Evolutionary conservation across 2,329 filamentous ascomycete species (phyloP), one percentile per base, ranked within the genome.

Genomic region (Pseudogymnoascus sp.): DNA sequence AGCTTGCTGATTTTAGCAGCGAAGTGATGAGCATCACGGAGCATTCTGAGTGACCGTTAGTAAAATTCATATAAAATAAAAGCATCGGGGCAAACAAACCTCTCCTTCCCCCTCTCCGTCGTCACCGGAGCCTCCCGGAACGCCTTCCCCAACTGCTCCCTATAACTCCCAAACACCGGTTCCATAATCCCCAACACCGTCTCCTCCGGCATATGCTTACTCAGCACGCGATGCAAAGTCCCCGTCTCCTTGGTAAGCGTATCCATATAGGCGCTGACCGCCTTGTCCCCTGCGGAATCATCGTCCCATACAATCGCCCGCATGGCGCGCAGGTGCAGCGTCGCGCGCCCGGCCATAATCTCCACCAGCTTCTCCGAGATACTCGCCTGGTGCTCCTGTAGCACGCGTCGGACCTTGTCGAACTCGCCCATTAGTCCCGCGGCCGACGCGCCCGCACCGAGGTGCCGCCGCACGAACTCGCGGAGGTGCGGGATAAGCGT

Each of bases 401-500:
- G 69, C 16, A 66, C 64, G 44, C 69, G 65, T 18, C 66, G 65
- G 16, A 72, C 66, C 66, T 70, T 71, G 62, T 73, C 70, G 62
- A 72, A 72, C 56, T 72, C 72, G n/a, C 66, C 70, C 70, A 72
- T 90, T 25, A 92, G 75, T 16, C 78, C 74, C 1, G 84, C 80
- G 25, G 81, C 79, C 16, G 78, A 79, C 4, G 75, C 67, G 5
- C 80, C 80, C 0, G 80, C 78, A 5, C 78, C 80, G 1, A 75
- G 76, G 70, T 96, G 90, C 1, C 94, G 86, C 10, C 94, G 88
- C 21, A 95, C 86, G 69, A 95, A 96, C 75, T 97, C 94, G 50
- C 93, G 86, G 28, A 97, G 83, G 72, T 97, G 92, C 0, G 94
- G 93, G 4, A 96, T 87, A 1, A 97, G 79, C 0, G 91, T 86